phyloP scores from a whole-genome alignment of 225 moss, liverwort and hornwort genomes.

The Bryum argenteum region DNA sequence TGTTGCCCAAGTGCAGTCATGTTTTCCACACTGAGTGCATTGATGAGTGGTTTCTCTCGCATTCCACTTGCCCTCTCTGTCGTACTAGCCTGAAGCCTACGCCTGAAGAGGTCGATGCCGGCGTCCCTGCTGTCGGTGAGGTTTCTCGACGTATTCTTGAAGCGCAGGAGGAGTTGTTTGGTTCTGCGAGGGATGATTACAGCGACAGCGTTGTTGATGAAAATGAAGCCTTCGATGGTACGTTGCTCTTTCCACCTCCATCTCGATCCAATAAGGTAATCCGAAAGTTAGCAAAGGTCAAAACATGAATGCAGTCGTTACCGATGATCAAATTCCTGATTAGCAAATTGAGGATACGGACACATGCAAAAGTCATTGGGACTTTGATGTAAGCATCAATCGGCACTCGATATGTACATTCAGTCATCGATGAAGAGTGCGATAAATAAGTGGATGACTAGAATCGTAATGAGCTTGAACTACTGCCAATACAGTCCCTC shows the following conservation, averaged over 20 bases:
- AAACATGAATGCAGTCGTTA: too few relatives aligned
- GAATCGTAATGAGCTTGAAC: too few relatives aligned
- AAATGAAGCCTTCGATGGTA: constrained; percentile 35
- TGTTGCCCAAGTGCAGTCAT: constrained; percentile 76
- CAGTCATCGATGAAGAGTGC: too few relatives aligned
- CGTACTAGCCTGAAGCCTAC: constrained; percentile 48
- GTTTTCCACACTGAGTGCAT: constrained; percentile 80
- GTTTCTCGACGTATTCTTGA: constrained; percentile 51
- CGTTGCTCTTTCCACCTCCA: neutral
- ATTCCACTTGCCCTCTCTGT: constrained; percentile 80
- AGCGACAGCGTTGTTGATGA: constrained; percentile 24
- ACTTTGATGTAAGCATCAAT: too few relatives aligned
- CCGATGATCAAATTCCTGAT: too few relatives aligned
- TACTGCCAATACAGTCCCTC: too few relatives aligned
- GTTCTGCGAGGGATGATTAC: constrained; percentile 28
- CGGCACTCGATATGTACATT: too few relatives aligned
- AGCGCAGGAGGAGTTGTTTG: constrained; percentile 48
- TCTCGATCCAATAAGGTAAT: neutral
- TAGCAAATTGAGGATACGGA: too few relatives aligned
- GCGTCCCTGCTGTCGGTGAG: constrained; percentile 49
- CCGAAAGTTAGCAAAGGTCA: too few relatives aligned
- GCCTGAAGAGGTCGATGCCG: constrained; percentile 31
- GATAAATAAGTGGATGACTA: too few relatives aligned
- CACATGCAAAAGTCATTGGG: too few relatives aligned
- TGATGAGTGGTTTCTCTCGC: constrained; percentile 75